Conservation (phyloP, 441 rosid species). For the Syzygium malaccense region DNA sequence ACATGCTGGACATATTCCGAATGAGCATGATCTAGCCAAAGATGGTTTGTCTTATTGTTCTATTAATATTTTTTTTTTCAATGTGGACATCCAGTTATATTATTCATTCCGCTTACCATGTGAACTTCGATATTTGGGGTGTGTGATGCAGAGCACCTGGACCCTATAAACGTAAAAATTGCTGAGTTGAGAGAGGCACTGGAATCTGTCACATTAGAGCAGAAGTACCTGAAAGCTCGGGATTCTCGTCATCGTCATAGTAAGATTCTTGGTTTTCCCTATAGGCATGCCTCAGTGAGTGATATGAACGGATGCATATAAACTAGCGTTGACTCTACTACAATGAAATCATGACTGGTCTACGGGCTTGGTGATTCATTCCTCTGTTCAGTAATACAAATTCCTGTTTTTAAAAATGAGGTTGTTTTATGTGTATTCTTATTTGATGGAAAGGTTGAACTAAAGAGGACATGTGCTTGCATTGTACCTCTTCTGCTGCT, state of each 20-base stretch:
- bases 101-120: not conserved
- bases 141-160: slow-evolving; percentile 68
- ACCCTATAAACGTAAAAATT: slow-evolving; percentile 91
- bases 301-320: not conserved
- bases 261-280: slow-evolving; percentile 20
- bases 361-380: not conserved
- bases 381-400: not conserved
- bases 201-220: slow-evolving; percentile 87
- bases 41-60: slow-evolving; percentile 40
- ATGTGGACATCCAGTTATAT: not conserved
- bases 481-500: not conserved
- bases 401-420: not conserved
- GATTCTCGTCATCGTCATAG: slow-evolving; percentile 85
- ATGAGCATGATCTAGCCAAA: slow-evolving; percentile 77
- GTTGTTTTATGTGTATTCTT: not conserved
- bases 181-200: slow-evolving; percentile 92
- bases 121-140: not conserved
- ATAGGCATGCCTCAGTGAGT: not conserved
- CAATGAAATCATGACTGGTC: not conserved
- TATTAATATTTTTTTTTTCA: not conserved
- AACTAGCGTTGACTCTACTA: not conserved
- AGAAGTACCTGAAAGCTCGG: slow-evolving; percentile 89
- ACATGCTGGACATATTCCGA: slow-evolving; percentile 93
- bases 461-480: not conserved
- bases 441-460: not conserved